phyloP scores from a whole-genome alignment of 805 yeast genomes.

The Wickerhamomyces strasburgensis region DNA sequence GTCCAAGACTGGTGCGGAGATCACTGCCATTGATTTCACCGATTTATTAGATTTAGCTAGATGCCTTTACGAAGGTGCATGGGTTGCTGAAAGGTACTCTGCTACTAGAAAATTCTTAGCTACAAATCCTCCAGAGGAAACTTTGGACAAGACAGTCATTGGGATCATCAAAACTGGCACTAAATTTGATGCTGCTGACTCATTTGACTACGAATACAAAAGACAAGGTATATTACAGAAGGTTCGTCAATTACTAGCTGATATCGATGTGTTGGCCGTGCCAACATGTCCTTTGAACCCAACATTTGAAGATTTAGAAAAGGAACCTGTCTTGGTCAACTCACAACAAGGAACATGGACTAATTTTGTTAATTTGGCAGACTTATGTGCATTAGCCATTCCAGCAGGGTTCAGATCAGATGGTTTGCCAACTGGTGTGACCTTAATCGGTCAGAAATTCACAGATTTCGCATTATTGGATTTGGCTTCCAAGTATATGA shows the following conservation, averaged over 20 bases:
- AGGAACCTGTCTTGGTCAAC: constrained; percentile 78
- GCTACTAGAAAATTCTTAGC: constrained; percentile 72
- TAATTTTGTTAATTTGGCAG: constrained; percentile 92
- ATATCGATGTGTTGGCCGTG: constrained; percentile 72
- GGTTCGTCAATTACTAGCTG: constrained; percentile 48
- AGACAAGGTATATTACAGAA: constrained; percentile 74
- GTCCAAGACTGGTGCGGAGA: constrained; percentile 49
- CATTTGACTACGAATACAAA: constrained; percentile 81
- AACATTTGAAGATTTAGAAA: constrained; percentile 61
- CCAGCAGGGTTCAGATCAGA: constrained; percentile 88
- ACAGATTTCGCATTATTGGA: constrained; percentile 87
- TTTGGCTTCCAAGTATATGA: constrained; percentile 68
- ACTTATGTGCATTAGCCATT: constrained; percentile 83
- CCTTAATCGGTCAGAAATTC: constrained; percentile 75
- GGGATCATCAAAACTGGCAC: constrained; percentile 76
- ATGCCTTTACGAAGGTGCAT: constrained; percentile 94
- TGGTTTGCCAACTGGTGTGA: constrained; percentile 88
- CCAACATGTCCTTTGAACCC: constrained; percentile 97
- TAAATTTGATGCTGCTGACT: constrained; percentile 72
- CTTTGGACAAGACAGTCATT: constrained; percentile 80
- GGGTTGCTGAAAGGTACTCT: constrained; percentile 94
- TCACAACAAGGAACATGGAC: constrained; percentile 98
- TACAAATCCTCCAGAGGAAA: constrained; percentile 60
- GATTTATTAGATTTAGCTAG: constrained; percentile 77
- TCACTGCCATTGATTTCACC: constrained; percentile 63